Percentiles rank a stretch among this genome's conserved stretches.
Conservation (phyloP, 495 filamentous ascomycete species). For the Podospora bellae-mahoneyi region DNA sequence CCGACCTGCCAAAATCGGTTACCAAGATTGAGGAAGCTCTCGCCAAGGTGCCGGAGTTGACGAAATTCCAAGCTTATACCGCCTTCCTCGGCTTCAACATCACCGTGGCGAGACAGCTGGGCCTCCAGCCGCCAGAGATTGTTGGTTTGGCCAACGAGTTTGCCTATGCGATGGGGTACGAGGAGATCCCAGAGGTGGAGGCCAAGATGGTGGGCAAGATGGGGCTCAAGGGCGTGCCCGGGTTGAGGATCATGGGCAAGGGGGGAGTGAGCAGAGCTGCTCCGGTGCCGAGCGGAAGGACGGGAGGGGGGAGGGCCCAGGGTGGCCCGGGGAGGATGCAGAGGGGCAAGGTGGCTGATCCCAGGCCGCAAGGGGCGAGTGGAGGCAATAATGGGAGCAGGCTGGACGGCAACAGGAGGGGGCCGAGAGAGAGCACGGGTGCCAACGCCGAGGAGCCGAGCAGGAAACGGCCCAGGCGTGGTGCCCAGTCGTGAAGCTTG, state of each 20-base stretch:
- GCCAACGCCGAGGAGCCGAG: constrained; percentile 18
- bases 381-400: not conserved
- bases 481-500: not conserved
- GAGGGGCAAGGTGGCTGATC: not conserved
- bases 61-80: constrained; percentile 29
- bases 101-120: constrained; percentile 20
- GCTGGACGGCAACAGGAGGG: not conserved
- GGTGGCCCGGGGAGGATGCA: not conserved
- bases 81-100: constrained; percentile 31
- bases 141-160: constrained; percentile 30
- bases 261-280: not conserved
- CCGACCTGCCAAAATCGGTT: constrained; percentile 23
- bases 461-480: constrained; percentile 16
- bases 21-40: constrained; percentile 27
- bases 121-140: constrained; percentile 16
- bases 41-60: constrained; percentile 23
- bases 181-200: constrained; percentile 21
- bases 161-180: constrained; percentile 24
- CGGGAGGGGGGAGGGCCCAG: not conserved
- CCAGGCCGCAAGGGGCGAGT: not conserved
- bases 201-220: constrained; percentile 28
- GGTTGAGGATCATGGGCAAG: constrained; percentile 18
- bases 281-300: constrained; percentile 1
- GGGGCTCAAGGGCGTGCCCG: constrained; percentile 35
- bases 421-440: constrained; percentile 1